Evolutionary conservation across 176 grass and related monocot genomes (phyloP).

Genomic region (Triticum turgidum): DNA sequence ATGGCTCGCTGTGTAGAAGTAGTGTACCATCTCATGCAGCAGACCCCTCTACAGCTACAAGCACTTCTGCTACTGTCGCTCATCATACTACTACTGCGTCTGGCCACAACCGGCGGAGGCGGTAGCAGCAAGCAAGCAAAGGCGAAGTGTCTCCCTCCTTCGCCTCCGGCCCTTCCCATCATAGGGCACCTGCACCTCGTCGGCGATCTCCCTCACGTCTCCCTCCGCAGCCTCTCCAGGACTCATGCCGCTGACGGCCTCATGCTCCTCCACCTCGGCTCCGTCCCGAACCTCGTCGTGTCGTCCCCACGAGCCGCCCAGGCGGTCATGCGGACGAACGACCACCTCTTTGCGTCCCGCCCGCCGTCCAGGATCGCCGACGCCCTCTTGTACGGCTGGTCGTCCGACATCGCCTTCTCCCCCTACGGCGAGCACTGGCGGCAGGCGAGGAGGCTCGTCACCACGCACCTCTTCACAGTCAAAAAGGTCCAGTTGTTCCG

Average conservation of each 20-base stretch:
- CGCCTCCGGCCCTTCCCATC: neutral
- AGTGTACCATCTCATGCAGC: neutral
- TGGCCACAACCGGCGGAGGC: neutral
- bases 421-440: slow-evolving; percentile 11
- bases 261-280: slow-evolving; percentile 2
- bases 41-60: neutral
- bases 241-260: neutral
- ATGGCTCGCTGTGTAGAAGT: neutral
- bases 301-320: neutral
- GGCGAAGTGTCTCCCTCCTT: neutral
- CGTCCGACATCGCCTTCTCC: neutral
- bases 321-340: neutral
- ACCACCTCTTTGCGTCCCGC: slow-evolving; percentile 4
- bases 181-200: slow-evolving; percentile 5
- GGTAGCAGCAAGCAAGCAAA: neutral
- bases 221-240: neutral
- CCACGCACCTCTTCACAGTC: neutral
- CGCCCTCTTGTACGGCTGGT: neutral
- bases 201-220: neutral
- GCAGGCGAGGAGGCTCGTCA: slow-evolving; percentile 9
- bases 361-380: neutral
- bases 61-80: neutral
- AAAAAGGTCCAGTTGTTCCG: slow-evolving; percentile 5
- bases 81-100: neutral
- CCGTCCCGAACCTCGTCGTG: neutral